Base-by-base conservation (phyloP, 352 stramenopile genomes). In the Globisporangium cystogenes region DNA sequence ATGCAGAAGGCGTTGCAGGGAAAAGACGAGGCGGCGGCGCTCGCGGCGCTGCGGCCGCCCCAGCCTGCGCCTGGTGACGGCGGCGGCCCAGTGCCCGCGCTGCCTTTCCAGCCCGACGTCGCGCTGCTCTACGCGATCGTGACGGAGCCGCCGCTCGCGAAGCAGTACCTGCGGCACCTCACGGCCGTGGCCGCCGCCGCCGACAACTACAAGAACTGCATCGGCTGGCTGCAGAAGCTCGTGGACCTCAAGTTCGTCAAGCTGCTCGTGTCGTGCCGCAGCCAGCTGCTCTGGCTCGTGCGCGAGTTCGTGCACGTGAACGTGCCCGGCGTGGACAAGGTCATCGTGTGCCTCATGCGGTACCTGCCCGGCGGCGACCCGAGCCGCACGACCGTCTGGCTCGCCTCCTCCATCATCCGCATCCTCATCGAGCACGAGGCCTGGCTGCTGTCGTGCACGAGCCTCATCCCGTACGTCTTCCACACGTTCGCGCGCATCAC, bases 201-300 rank as follows among this genome's bases (percentile, higher is more conserved):
- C 24, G 77, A 91, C 59, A 87, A 72, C 57, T 90, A 84, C 60
- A 90, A 89, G 56, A 88, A 78, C 56, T 83, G 77, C 48, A 75
- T 91, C 48, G 74, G 65, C 21, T 82, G 78, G 64, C 65, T 94
- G 18, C 81, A 92, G 64, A 87, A 90, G 45, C 70, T 94, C 42
- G 82, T 94, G 21, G 83, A 94, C 21, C 68, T 76, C 18, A 91
- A 91, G 53, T 94, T 92, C 46, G 66, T 74, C 20, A 91, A 90
- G 61, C 64, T 94, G 24, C 53, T 86, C n/a, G 75, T 85, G 2
- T 67, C 71, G 3, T 90, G 81, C 47, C 76, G 83, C 29, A 89
- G 76, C 48, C 80, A 94, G 41, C 51, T 94, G 54, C 62, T 92
- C 20, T 94, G 81, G 81, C 68, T 94, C 6, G 71, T 92, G 24